phyloP scores from a whole-genome alignment of 2,329 filamentous ascomycete genomes.

The Tolypocladium nubicola region DNA sequence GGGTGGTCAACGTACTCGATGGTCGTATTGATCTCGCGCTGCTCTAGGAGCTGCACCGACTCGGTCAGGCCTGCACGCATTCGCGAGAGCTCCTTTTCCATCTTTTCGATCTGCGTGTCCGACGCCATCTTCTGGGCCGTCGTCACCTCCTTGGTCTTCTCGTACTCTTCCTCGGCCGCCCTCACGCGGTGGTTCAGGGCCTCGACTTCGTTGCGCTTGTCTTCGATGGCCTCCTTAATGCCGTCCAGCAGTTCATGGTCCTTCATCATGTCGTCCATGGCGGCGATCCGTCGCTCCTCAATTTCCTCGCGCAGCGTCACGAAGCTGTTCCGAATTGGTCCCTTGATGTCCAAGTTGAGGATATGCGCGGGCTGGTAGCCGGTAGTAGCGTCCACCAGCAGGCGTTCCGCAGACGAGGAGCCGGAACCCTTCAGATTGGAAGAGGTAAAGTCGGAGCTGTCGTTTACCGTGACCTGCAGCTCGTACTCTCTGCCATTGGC shows the following conservation, averaged over 20 bases:
- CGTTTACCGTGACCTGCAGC: constrained; percentile 70
- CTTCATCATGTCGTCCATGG: constrained; percentile 86
- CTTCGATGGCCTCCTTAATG: constrained; percentile 93
- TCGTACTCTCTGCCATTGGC: constrained; percentile 81
- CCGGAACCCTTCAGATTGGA: constrained; percentile 41
- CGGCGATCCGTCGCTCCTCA: constrained; percentile 72
- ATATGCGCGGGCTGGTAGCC: constrained; percentile 88
- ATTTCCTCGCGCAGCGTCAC: constrained; percentile 76
- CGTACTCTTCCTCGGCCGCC: constrained; percentile 85
- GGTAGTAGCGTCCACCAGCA: constrained; percentile 70
- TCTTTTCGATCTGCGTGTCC: constrained; percentile 93
- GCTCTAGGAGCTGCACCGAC: constrained; percentile 83
- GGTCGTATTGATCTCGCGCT: constrained; percentile 90
- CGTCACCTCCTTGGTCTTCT: constrained; percentile 80
- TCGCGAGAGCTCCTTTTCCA: constrained; percentile 94
- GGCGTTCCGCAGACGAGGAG: constrained; percentile 49
- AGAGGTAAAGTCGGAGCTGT: constrained; percentile 64
- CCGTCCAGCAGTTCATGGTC: constrained; percentile 88
- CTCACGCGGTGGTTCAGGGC: constrained; percentile 80
- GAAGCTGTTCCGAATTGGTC: constrained; percentile 70
- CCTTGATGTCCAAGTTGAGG: constrained; percentile 78
- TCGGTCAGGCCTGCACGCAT: constrained; percentile 79
- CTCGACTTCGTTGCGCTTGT: constrained; percentile 88
- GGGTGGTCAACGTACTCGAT: constrained; percentile 61
- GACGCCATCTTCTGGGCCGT: constrained; percentile 78